Base-by-base conservation (phyloP, 495 filamentous ascomycete genomes). In the Aspergillus steynii region DNA sequence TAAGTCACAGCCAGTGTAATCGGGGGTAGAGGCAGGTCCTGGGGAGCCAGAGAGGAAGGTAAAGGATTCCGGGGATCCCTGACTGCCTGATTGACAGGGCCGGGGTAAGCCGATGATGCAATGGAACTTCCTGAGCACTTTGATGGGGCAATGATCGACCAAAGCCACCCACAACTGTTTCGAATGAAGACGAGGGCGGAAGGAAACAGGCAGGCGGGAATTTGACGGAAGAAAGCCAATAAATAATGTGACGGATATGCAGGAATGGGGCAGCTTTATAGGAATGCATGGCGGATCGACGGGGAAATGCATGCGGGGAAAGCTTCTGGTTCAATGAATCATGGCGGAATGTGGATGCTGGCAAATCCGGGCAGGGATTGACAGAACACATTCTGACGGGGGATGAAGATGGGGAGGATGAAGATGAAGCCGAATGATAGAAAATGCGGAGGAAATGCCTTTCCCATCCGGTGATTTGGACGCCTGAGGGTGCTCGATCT, bases 241-340 rank as follows among this genome's bases (percentile, higher is more conserved):
- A 2, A 10, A 14, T 14, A 2, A 42, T 4, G 1, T 42, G 37
- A 49, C 45, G 20, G 46, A 56, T 47, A 26, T 26, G 25, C 54
- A 46, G 54, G 54, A 28, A 37, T 37, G 27, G 31, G 49, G 45
- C 25, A 45, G 28, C 8, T 8, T 45, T 26, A 52, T 48, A 37
- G 31, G 48, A 27, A 34, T 32, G 12, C 5, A 34, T 42, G 32
- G 25, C 31, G 14, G 50, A 15, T 29, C 15, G 37, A 34, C 27
- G 26, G 29, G 37, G 48, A 12, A 14, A 42, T 42, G 37, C 37
- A 60, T 55, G 58, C 58, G 58, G 58, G 55, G 58, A 53, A 60
- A 55, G 58, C 58, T 60, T 54, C 31, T 37, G 37, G 37, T 42
- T 42, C 37, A 12, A 14, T 42, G 37, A 14, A 14, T 42, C 12